These are phyloP conservation scores for Kingdonia uniflora DNA, from an alignment of 164 flowering plant species.

Conservation along the genomic window DNA sequence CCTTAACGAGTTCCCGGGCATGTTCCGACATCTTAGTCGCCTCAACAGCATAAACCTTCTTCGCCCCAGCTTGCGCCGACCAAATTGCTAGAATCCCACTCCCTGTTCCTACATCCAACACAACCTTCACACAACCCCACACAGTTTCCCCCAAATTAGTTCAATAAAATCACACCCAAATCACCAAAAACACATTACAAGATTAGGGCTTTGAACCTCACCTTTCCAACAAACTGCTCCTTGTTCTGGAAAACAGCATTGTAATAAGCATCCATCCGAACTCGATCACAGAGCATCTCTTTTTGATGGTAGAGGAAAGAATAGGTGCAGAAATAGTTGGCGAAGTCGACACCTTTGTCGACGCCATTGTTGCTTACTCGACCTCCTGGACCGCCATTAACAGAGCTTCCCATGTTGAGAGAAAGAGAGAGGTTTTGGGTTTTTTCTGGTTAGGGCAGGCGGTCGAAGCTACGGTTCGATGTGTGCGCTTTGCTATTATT, in stretches of 20 bases:
- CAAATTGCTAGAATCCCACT: conserved; percentile 98
- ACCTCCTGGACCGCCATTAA: conserved; percentile 21
- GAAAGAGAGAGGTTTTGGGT: neutral
- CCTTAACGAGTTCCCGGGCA: conserved; percentile 71
- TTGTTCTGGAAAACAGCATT: conserved; percentile 69
- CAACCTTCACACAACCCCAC: conserved; percentile 45
- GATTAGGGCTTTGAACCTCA: conserved; percentile 6
- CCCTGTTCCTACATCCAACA: conserved; percentile 97
- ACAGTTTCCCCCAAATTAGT: too few relatives aligned
- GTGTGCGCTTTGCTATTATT: too few relatives aligned
- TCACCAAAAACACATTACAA: too few relatives aligned
- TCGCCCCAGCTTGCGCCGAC: conserved; percentile 98
- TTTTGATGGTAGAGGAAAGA: conserved; percentile 93
- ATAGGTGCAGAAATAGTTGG: conserved; percentile 96
- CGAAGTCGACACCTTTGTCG: conserved; percentile 90
- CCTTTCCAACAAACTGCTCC: conserved; percentile 77
- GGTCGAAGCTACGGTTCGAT: too few relatives aligned
- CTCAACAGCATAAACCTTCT: conserved; percentile 96
- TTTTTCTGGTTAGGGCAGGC: too few relatives aligned
- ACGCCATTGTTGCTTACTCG: conserved; percentile 19
- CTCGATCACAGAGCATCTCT: conserved; percentile 92
- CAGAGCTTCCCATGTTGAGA: conserved; percentile 34
- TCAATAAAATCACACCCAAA: too few relatives aligned
- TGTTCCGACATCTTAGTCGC: conserved; percentile 93
- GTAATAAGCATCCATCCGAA: conserved; percentile 95